phyloP scores from a whole-genome alignment of 495 filamentous ascomycete species.

The Podospora fimiseda region DNA sequence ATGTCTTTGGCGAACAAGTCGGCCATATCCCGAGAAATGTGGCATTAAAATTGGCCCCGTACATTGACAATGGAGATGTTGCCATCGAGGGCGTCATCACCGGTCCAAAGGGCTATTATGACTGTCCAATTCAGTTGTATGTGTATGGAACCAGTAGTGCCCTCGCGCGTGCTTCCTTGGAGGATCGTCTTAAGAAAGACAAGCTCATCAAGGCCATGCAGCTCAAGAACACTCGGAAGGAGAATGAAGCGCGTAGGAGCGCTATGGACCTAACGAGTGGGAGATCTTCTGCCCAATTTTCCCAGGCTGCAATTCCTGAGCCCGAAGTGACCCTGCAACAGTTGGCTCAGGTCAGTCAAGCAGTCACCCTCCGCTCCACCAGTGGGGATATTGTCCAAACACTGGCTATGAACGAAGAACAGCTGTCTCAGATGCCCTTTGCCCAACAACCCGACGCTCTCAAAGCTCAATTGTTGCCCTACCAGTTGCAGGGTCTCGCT shows the following conservation, averaged over 20 bases:
- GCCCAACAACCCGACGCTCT: slow-evolving; percentile 59
- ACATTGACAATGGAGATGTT: slow-evolving; percentile 50
- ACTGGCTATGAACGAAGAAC: slow-evolving; percentile 65
- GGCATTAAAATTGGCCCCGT: slow-evolving; percentile 65
- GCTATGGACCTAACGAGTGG: slow-evolving; percentile 29
- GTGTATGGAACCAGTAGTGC: slow-evolving; percentile 61
- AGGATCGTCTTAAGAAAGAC: slow-evolving; percentile 55
- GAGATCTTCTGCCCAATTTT: slow-evolving; percentile 28
- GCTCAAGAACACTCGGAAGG: slow-evolving; percentile 42
- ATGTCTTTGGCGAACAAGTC: slow-evolving; percentile 72
- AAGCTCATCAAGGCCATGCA: slow-evolving; percentile 44
- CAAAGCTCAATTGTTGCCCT: slow-evolving; percentile 63
- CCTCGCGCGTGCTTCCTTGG: slow-evolving; percentile 43
- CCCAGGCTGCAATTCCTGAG: slow-evolving; percentile 8
- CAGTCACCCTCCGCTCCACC: slow-evolving; percentile 41
- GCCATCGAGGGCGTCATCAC: slow-evolving; percentile 55
- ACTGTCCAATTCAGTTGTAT: slow-evolving; percentile 63
- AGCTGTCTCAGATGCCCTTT: slow-evolving; percentile 66
- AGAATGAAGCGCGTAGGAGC: slow-evolving; percentile 42
- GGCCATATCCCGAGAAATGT: slow-evolving; percentile 67
- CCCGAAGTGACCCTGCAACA: slow-evolving; percentile 49
- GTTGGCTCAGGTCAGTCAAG: slow-evolving; percentile 59
- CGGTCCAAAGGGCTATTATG: slow-evolving; percentile 55
- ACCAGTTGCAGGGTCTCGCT: slow-evolving; percentile 76
- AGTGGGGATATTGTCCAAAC: slow-evolving; percentile 62